Conservation (phyloP, 768 basidiomycete species). For the Leccinum aurantiacum region DNA sequence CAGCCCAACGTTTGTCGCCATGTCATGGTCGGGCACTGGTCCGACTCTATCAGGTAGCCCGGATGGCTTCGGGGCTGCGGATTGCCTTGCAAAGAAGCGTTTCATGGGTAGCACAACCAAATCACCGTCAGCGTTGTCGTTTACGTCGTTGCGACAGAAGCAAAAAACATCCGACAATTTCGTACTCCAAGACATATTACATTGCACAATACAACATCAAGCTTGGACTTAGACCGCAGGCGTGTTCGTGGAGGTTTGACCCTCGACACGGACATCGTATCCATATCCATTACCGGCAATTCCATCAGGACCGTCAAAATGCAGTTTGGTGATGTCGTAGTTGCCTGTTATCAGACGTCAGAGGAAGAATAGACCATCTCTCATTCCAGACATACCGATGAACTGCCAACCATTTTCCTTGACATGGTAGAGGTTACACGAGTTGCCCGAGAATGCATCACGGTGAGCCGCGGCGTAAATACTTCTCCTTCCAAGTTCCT, state of each 20-base stretch:
- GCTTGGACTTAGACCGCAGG: conserved; percentile 35
- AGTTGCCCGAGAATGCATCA: conserved; percentile 95
- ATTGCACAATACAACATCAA: conserved; percentile 28
- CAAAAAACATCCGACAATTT: conserved; percentile 5
- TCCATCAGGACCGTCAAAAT: conserved; percentile 84
- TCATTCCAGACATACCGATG: conserved; percentile 60
- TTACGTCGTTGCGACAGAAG: conserved; percentile 1
- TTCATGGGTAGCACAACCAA: conserved; percentile 27
- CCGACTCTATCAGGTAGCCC: not conserved
- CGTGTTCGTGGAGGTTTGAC: conserved; percentile 53
- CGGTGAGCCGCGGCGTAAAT: conserved; percentile 98
- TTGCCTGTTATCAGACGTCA: conserved; percentile 56
- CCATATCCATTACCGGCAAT: conserved; percentile 77
- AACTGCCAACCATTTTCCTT: conserved; percentile 95
- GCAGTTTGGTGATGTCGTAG: conserved; percentile 87
- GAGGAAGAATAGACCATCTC: conserved; percentile 5
- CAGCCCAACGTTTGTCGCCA: conserved; percentile 30
- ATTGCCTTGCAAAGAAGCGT: conserved; percentile 28
- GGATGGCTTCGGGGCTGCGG: conserved; percentile 11
- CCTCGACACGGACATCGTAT: conserved; percentile 69
- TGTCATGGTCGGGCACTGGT: conserved; percentile 4
- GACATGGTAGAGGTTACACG: conserved; percentile 94
- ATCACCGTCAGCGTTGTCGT: not conserved
- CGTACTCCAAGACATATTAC: conserved; percentile 13
- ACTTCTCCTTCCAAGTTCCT: conserved; percentile 88